Evolutionary conservation across 768 basidiomycete species (phyloP), one percentile per base, ranked within the genome.

Genomic region (Lentinula sp.): DNA sequence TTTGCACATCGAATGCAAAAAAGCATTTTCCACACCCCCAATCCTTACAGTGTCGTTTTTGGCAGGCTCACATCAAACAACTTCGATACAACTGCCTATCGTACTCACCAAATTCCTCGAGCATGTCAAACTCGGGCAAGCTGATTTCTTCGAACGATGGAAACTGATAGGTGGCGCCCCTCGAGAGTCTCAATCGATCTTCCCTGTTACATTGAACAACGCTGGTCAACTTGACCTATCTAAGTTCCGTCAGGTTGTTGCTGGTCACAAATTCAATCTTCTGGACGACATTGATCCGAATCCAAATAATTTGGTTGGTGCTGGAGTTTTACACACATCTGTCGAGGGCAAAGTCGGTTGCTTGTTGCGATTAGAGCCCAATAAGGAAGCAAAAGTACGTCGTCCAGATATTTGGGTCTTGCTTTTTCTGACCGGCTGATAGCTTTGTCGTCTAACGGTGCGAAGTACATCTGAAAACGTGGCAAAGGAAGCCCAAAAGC

Each of bases 71-170:
- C 89, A 95, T 66, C 94, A 96, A 70, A 86, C 91, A 6, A 78
- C 95, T 57, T 85, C 88, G 9, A 74, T 98, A 60, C 85, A 87
- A 52, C 79, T 99, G 28, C 97, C 97, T 10, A 85, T 99, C 65
- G 83, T 91, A 48, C 68, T 97, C 60, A 88, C 89, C 43, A 94
- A 96, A 73, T 99, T 99, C 73, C 82, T 98, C 60, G 96, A 97
- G 69, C 91, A 92, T 28, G 95, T 98, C 65, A 89, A 87, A 67
- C 83, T 99, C 37, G 85, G 84, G 10, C 79, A 83, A 63, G 76
- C 83, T 0, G 92, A 97, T 66, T 99, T 98, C 81, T 99, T 98
- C 74, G 95, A 98, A 72, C 80, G 97, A 56, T 99, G 97, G 97
- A 95, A 94, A 73, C 76, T 97, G 66, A 98, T 98, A 56, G 97